A percentile compares a stretch with the other conserved stretches of the same genome.
Conservation (phyloP, 306 rosid genomes). For the Oxytropis ochrocephala region DNA sequence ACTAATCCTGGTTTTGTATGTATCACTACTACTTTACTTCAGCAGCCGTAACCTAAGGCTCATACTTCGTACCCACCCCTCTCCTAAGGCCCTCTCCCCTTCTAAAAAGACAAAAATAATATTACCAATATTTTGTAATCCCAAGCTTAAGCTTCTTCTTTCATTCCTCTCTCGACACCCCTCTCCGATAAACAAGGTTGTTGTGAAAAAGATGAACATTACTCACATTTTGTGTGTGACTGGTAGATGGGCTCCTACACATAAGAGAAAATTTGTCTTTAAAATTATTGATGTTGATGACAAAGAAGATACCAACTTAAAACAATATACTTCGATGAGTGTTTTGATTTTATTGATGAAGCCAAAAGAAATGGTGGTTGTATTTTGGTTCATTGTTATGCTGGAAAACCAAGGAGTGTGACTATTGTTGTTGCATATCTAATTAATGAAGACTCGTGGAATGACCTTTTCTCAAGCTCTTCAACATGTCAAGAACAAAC, state of each 20-base stretch:
- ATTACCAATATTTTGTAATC: too few relatives aligned
- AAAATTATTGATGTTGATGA: conserved; percentile 62
- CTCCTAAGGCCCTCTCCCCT: too few relatives aligned
- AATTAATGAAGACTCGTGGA: conserved; percentile 58
- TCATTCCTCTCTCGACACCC: too few relatives aligned
- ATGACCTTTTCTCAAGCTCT: conserved; percentile 68
- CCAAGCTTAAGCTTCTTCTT: too few relatives aligned
- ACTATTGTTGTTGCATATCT: conserved; percentile 77
- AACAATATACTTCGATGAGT: conserved; percentile 59
- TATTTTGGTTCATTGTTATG: conserved; percentile 82
- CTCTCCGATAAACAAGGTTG: conserved; percentile 50
- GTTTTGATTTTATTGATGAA: conserved; percentile 68
- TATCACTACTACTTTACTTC: too few relatives aligned
- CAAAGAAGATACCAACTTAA: conserved; percentile 39
- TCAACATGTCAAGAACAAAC: conserved; percentile 47
- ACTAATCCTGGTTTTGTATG: too few relatives aligned
- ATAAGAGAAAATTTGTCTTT: conserved; percentile 55
- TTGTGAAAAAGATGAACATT: conserved; percentile 46
- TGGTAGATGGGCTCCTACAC: conserved; percentile 33
- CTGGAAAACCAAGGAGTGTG: conserved; percentile 84
- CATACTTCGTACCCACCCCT: too few relatives aligned
- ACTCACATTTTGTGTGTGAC: conserved; percentile 83
- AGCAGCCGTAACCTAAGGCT: too few relatives aligned
- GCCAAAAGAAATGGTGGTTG: conserved; percentile 58
- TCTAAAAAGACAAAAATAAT: too few relatives aligned